A percentile compares a stretch with the other conserved stretches of the same genome.
phyloP scores from a whole-genome alignment of 163 green algal genomes.

The Scenedesmus sp. region DNA sequence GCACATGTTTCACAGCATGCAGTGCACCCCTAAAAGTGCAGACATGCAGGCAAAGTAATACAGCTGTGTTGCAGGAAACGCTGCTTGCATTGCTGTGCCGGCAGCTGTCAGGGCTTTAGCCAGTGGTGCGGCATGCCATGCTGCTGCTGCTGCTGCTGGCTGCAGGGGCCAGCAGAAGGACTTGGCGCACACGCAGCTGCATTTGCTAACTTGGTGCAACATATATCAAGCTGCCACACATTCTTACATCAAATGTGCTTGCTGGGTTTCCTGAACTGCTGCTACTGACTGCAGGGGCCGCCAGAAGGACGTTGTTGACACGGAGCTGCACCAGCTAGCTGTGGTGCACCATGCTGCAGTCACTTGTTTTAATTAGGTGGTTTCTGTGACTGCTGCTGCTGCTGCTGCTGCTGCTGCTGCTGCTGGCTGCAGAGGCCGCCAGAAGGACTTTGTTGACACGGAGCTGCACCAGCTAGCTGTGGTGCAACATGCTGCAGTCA shows the following conservation, averaged over 20 bases:
- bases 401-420: too few species aligned
- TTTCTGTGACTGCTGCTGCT: neutral
- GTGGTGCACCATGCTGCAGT: conserved; percentile 50
- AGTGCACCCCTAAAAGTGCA: neutral
- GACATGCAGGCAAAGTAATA: too few species aligned
- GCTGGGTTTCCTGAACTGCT: neutral
- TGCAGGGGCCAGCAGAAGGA: conserved; percentile 72
- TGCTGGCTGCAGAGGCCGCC: conserved; percentile 37
- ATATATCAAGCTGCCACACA: too few species aligned
- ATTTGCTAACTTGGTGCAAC: too few species aligned
- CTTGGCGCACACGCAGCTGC: conserved; percentile 73
- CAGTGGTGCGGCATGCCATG: neutral
- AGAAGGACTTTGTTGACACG: conserved; percentile 84
- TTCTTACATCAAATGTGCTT: neutral
- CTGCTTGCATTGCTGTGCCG: too few species aligned
- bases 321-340: conserved; percentile 60
- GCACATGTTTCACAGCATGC: neutral
- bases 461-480: conserved; percentile 25
- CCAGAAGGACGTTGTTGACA: conserved; percentile 85
- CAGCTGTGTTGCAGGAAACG: neutral
- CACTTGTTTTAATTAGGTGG: neutral
- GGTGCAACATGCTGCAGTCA: too few species aligned
- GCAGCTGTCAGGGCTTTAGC: too few species aligned
- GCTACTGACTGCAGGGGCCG: conserved; percentile 20
- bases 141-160: too few species aligned